Evolutionary conservation across 495 filamentous ascomycete species (phyloP).

Genomic region (Lophium mytilinum): DNA sequence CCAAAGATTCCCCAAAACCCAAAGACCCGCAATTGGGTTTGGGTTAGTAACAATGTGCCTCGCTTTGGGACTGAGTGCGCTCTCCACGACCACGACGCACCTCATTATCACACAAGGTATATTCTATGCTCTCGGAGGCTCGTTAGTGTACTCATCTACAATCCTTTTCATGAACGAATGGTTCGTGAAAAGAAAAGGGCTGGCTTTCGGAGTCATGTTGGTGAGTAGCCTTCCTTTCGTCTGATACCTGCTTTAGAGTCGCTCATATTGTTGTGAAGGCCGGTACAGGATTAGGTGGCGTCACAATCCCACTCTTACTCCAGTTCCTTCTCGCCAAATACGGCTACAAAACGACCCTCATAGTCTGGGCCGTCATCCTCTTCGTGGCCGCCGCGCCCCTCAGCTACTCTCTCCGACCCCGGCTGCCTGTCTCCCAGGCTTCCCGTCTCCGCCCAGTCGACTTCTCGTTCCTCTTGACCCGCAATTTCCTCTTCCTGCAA

Average conservation of each 20-base stretch:
- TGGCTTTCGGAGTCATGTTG: conserved; percentile 49
- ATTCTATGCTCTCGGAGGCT: conserved; percentile 41
- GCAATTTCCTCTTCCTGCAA: conserved; percentile 26
- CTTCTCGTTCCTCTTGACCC: conserved; percentile 21
- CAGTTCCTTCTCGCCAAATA: conserved; percentile 41
- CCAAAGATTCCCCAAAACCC: conserved; percentile 18
- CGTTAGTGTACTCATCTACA: conserved; percentile 39
- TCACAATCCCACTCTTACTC: conserved; percentile 33
- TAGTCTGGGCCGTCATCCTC: conserved; percentile 40
- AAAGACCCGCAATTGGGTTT: conserved; percentile 34
- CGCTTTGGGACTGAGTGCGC: conserved; percentile 35
- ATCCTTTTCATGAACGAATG: conserved; percentile 48
- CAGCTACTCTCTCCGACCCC: conserved; percentile 38
- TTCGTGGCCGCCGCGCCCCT: conserved; percentile 42
- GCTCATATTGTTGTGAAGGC: conserved; percentile 11
- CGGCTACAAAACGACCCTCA: conserved; percentile 48
- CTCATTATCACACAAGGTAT: conserved; percentile 47
- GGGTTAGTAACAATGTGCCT: conserved; percentile 24
- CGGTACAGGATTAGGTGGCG: conserved; percentile 39
- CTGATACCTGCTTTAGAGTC: neutral
- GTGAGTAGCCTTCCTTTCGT: conserved; percentile 7
- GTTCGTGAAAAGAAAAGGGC: conserved; percentile 43
- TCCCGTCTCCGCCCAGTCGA: conserved; percentile 8
- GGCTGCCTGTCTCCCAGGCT: conserved; percentile 21
- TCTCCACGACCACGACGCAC: conserved; percentile 36